Base-by-base conservation (phyloP, 2,329 filamentous ascomycete genomes). In the Leptographium wingfieldii region DNA sequence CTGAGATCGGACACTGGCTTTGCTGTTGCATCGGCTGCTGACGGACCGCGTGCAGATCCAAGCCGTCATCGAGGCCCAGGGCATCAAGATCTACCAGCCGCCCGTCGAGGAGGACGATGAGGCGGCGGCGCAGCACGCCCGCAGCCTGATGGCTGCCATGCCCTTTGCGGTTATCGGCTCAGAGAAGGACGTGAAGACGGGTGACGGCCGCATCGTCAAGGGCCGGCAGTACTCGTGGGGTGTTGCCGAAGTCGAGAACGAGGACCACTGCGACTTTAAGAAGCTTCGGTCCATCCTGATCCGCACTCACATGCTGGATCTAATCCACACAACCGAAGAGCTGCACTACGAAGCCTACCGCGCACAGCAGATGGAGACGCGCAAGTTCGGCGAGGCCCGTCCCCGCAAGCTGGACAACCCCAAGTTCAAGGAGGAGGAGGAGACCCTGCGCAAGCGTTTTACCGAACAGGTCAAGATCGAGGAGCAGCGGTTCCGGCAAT, bases 251-350 rank as follows among this genome's bases (percentile, higher is more conserved):
- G 94, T 99, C 58, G 94, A 99, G 83, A 99, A 99, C 73, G 94
- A 99, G 78, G 94, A 99, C 73, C 94, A 99, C 82, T 99, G 94
- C 78, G 94, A 99, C 77, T 99, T 99, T 83, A 99, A 99, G 88
- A 99, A 99, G 82, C 88, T 99, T 65, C 92, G 94, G 69, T 96
- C 92, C 56, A 97, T 99, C 70, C 82, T 99, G 67, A 97, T 99
- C 80, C 90, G 94, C 75, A 96, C 92, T 57, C 94, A 99, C 81
- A 99, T 99, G 94, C 85, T 99, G 70, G 94, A 99, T 73, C 88
- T 99, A 66, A 99, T 99, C 73, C 94, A 99, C 81, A 99, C 95
- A 65, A 99, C 94, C 67, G 94, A 99, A 78, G 94, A 99, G 81
- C 86, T 91, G 69, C 94, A 99, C 82, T 99, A 99, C 80, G 94